Conservation (phyloP, 176 grass and related monocot species). For the Aegilops longissima region DNA sequence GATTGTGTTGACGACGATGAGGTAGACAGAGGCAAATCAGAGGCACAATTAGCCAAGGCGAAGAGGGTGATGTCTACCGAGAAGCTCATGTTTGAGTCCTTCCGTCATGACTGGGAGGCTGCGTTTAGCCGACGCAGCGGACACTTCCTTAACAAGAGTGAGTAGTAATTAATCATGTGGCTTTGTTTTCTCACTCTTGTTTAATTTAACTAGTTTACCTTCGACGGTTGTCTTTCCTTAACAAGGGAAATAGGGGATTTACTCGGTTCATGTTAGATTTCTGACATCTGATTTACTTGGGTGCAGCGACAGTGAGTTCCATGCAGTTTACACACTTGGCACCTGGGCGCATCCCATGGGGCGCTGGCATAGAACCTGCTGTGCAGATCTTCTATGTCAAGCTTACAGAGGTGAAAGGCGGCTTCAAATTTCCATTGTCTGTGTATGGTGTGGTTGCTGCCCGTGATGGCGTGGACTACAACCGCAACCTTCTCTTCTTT, state of each 20-base stretch:
- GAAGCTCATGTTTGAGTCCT: too few species aligned
- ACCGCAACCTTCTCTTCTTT: background rate
- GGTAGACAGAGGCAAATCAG: too few species aligned
- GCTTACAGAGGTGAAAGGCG: background rate
- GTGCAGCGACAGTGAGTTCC: background rate
- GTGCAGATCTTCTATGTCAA: background rate
- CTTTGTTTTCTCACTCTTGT: too few species aligned
- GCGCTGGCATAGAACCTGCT: background rate
- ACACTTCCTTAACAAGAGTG: too few species aligned
- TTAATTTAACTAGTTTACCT: too few species aligned
- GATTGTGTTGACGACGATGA: too few species aligned
- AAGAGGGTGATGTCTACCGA: too few species aligned
- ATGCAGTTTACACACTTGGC: background rate
- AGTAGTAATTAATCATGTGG: too few species aligned
- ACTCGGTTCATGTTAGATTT: background rate
- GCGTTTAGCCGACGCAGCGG: too few species aligned
- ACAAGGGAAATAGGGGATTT: background rate
- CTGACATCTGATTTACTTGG: background rate
- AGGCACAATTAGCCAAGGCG: too few species aligned
- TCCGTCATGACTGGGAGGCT: too few species aligned
- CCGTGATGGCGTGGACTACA: background rate
- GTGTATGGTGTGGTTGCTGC: background rate
- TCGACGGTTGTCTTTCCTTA: too few species aligned
- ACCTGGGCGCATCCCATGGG: background rate
- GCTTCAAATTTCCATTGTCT: background rate